Evolutionary conservation across 2,329 filamentous ascomycete species (phyloP).

Genomic region (Aspergillus thermomutatus): DNA sequence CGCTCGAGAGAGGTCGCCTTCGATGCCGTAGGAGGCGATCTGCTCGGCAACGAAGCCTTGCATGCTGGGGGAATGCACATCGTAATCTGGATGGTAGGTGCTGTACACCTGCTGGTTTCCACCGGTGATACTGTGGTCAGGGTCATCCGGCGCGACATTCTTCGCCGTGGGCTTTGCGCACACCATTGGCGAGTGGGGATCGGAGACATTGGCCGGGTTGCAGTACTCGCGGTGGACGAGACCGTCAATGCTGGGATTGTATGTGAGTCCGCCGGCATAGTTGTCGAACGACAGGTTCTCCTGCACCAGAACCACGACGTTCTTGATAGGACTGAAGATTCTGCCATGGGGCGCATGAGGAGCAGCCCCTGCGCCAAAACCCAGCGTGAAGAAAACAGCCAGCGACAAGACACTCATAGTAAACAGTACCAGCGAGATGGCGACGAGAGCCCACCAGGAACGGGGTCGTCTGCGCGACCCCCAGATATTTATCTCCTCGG

Average conservation of each 20-base stretch:
- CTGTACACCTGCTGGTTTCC: constrained; percentile 43
- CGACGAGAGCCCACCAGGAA: neutral
- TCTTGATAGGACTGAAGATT: constrained; percentile 41
- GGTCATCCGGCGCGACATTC: constrained; percentile 42
- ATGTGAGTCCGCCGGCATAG: constrained; percentile 40
- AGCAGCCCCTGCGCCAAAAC: constrained; percentile 6
- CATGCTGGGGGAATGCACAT: constrained; percentile 28
- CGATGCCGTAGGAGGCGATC: constrained; percentile 31
- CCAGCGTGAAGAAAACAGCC: constrained; percentile 10
- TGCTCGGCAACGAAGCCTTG: constrained; percentile 45
- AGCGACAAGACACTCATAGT: constrained; percentile 9
- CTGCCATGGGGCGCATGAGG: constrained; percentile 1
- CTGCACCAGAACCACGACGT: constrained; percentile 47
- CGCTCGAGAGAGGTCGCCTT: constrained; percentile 34
- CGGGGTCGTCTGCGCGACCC: neutral
- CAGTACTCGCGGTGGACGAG: constrained; percentile 31
- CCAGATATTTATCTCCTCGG: neutral
- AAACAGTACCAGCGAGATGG: constrained; percentile 2
- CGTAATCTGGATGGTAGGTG: constrained; percentile 33
- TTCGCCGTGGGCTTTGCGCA: constrained; percentile 38
- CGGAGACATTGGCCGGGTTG: constrained; percentile 37
- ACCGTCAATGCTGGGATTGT: constrained; percentile 37
- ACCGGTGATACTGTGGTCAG: constrained; percentile 43
- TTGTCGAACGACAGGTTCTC: constrained; percentile 43
- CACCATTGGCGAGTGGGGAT: constrained; percentile 25